Conservation (phyloP, 2,329 filamentous ascomycete genomes). For the Daldinia eschscholtzii region DNA sequence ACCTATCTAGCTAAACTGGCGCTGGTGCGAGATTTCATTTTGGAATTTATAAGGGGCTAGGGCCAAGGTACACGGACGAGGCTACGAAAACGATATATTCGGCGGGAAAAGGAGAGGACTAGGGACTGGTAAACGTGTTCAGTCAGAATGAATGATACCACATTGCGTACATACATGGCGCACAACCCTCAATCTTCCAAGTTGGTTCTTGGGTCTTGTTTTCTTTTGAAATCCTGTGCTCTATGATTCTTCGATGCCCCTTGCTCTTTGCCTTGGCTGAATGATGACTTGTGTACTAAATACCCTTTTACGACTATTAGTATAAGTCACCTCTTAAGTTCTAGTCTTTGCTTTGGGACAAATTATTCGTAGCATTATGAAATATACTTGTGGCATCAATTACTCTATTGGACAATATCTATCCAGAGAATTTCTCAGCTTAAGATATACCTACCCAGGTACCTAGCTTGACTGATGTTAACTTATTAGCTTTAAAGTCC, state of each 20-base stretch:
- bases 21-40: background rate
- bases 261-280: too few species aligned
- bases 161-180: conserved; percentile 8
- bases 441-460: background rate
- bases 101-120: background rate
- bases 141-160: conserved; percentile 16
- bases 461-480: background rate
- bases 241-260: background rate
- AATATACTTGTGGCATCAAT: background rate
- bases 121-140: conserved; percentile 22
- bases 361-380: background rate
- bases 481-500: background rate
- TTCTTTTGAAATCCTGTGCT: background rate
- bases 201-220: background rate
- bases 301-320: too few species aligned
- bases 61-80: conserved; percentile 5
- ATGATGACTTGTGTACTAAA: too few species aligned
- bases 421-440: conserved; percentile 1
- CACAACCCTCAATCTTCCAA: background rate
- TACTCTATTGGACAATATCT: background rate
- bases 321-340: too few species aligned
- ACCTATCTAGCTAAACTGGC: conserved; percentile 4
- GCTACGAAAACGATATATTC: conserved; percentile 8
- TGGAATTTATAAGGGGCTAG: background rate
- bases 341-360: too few species aligned